Base-by-base conservation (phyloP, 495 filamentous ascomycete species). In the Penicillium alfredii region DNA sequence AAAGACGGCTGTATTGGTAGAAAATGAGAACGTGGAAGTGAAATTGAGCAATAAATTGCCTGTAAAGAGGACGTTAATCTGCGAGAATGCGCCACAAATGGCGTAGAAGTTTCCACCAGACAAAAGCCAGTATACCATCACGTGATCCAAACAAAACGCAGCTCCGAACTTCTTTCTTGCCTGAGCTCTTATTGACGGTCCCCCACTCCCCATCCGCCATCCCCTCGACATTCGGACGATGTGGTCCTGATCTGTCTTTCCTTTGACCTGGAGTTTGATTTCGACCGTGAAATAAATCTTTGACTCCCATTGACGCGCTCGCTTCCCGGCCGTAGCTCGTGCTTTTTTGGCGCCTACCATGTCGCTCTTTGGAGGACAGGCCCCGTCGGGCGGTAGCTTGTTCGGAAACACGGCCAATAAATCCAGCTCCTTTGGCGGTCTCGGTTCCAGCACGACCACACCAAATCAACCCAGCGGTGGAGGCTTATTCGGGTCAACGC, bases 341-440 rank as follows among this genome's bases (percentile, higher is more conserved):
- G 35, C 46, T 30, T 51, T 58, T 26, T 42, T 28, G 26, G 29
- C 24, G 16, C 28, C 40, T 36, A 52, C 41, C 33, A 68, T 64
- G 47, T 66, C 68, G 30, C 55, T 71, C 7, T 74, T 76, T 42
- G 66, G 69, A 19, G 39, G 33, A 16, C 57, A 59, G 32, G 51
- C 58, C 18, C 53, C 43, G 37, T 34, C 56, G 8, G 46, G 49
- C 4, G 51, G 37, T 0, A 53, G 45, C 16, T 37, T 55, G 6
- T 64, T 66, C 36, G 60, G 55, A 6, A 60, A 45, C 30, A 42
- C 51, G 3, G 55, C 56, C 5, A 57, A 47, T 39, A 69, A 65
- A 40, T 45, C 55, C 19, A 67, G 49, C 39, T 42, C 56, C 17
- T 69, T 71, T 45, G 65, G 60, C 28, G 39, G 43, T 2, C 31